Conservation (phyloP, 495 filamentous ascomycete species). For the Podospora appendiculata region DNA sequence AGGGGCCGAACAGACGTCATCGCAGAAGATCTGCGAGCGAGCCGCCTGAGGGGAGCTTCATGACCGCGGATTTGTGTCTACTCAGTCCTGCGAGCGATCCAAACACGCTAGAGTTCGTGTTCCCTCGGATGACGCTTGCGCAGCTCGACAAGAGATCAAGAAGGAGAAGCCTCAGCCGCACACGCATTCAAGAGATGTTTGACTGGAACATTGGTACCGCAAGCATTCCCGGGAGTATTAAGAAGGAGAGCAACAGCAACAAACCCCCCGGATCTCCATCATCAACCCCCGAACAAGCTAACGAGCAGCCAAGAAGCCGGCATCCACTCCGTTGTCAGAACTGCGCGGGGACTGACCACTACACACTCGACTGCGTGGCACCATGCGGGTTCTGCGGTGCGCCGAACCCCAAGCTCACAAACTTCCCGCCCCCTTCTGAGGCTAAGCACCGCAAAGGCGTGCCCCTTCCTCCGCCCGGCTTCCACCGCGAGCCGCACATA, state of each 20-base stretch:
- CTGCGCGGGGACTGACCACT: constrained; percentile 17
- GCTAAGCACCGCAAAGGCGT: too few species aligned
- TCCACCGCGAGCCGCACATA: constrained; percentile 9
- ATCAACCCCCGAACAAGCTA: too few species aligned
- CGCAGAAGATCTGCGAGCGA: constrained; percentile 14
- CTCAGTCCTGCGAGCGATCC: background rate
- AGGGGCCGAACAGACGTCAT: constrained; percentile 1
- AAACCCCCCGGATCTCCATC: too few species aligned
- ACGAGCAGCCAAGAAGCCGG: too few species aligned
- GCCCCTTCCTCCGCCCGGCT: background rate
- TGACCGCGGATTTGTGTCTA: background rate
- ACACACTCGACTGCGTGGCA: constrained; percentile 10
- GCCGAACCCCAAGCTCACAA: background rate
- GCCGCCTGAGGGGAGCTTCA: constrained; percentile 15
- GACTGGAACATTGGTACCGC: constrained; percentile 1
- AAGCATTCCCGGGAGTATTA: too few species aligned
- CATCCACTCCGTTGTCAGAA: constrained; percentile 18
- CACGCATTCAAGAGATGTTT: constrained; percentile 30
- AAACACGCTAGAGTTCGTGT: background rate
- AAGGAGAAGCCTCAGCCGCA: constrained; percentile 31
- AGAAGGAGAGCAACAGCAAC: too few species aligned
- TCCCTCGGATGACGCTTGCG: constrained; percentile 17
- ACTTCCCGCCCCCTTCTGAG: too few species aligned
- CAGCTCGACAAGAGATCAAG: constrained; percentile 25
- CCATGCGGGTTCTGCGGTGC: constrained; percentile 28